Percentiles rank a stretch among this genome's conserved stretches.
phyloP scores from a whole-genome alignment of 768 basidiomycete species.

The Tephrocybe sp. region DNA sequence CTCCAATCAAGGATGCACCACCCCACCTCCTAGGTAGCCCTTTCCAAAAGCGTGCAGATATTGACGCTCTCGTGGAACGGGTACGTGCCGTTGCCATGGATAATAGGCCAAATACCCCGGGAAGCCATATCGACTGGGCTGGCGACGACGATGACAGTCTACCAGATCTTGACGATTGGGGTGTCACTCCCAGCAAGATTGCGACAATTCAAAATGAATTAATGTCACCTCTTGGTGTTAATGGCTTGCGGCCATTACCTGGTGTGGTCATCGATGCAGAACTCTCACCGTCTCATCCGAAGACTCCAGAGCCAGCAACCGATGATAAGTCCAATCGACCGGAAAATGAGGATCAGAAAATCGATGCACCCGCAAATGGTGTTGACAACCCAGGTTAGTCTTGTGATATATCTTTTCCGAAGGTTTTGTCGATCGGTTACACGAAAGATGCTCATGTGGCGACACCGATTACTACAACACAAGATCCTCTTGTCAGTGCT shows the following conservation, averaged over 20 bases:
- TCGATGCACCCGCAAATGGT: background rate
- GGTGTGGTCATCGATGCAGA: slow-evolving; percentile 32
- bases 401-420: background rate
- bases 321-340: background rate
- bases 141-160: slow-evolving; percentile 81
- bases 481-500: slow-evolving; percentile 12
- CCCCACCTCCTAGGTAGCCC: slow-evolving; percentile 45
- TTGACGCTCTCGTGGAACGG: slow-evolving; percentile 77
- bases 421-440: slow-evolving; percentile 6
- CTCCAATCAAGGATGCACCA: slow-evolving; percentile 53
- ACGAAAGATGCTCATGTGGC: slow-evolving; percentile 1
- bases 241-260: slow-evolving; percentile 59
- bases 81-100: slow-evolving; percentile 73
- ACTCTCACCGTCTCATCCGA: slow-evolving; percentile 12
- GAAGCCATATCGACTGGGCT: slow-evolving; percentile 87
- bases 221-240: slow-evolving; percentile 69
- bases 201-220: slow-evolving; percentile 32
- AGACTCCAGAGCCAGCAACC: background rate
- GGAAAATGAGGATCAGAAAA: background rate
- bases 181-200: slow-evolving; percentile 46
- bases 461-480: slow-evolving; percentile 11
- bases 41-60: slow-evolving; percentile 56
- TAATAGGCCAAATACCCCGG: slow-evolving; percentile 65
- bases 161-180: slow-evolving; percentile 87
- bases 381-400: slow-evolving; percentile 4